Conservation (phyloP, 129 eudicot species). For the Rutidosis leptorrhynchoides region DNA sequence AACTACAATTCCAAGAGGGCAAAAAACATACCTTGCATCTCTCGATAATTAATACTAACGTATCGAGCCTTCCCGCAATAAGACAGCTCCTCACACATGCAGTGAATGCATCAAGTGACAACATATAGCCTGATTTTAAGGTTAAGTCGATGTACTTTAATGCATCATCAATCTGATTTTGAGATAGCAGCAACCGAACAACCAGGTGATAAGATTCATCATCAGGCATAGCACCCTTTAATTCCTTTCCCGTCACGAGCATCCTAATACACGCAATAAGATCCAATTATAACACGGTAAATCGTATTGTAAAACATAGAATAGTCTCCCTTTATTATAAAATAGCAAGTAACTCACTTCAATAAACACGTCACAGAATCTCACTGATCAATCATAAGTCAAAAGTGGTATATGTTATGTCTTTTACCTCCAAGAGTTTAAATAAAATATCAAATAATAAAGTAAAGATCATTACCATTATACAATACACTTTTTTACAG, state of each 20-base stretch:
- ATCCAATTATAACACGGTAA: conserved; percentile 18
- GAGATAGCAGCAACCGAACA: conserved; percentile 47
- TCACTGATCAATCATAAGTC: conserved; percentile 14
- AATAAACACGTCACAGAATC: not conserved
- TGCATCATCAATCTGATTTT: conserved; percentile 57
- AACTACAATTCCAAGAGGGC: not conserved
- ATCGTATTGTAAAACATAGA: conserved; percentile 4
- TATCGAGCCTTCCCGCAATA: conserved; percentile 54
- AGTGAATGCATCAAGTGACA: conserved; percentile 52
- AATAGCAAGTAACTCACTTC: not conserved
- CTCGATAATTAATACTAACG: conserved; percentile 71
- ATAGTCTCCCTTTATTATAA: not conserved
- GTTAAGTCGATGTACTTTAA: conserved; percentile 64
- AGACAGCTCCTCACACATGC: conserved; percentile 59
- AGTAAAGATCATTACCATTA: not conserved
- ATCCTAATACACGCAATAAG: conserved; percentile 53
- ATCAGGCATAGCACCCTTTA: conserved; percentile 64
- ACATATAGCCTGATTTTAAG: conserved; percentile 63
- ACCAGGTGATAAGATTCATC: conserved; percentile 75
- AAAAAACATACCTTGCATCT: conserved; percentile 76
- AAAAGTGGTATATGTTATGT: not conserved
- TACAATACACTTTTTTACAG: not conserved
- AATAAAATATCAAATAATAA: not conserved
- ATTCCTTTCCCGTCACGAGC: conserved; percentile 55
- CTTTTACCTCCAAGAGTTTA: not conserved